phyloP scores from a whole-genome alignment of 2,329 filamentous ascomycete genomes.

The Whalleya microplaca region DNA sequence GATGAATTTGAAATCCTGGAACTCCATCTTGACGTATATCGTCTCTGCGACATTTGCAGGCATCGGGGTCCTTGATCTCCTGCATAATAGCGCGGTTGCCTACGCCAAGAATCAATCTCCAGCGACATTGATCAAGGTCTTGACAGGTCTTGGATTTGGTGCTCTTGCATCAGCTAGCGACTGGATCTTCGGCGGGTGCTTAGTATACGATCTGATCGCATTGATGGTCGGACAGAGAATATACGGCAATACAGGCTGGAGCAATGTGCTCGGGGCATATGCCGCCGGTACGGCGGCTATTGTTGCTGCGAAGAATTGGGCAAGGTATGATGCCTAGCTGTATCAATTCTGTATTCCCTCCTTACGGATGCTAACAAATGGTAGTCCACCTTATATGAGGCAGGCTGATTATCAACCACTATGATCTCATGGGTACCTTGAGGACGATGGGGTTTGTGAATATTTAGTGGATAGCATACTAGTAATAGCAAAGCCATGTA shows the following conservation, averaged over 20 bases:
- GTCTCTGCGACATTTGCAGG: conserved; percentile 64
- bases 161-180: conserved; percentile 53
- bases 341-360: conserved; percentile 27
- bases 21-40: conserved; percentile 59
- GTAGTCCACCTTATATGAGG: conserved; percentile 17
- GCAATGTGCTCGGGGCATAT: conserved; percentile 53
- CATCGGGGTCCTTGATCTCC: conserved; percentile 61
- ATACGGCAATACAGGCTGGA: conserved; percentile 50
- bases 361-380: background rate
- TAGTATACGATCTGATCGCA: conserved; percentile 62
- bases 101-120: conserved; percentile 56
- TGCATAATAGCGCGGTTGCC: conserved; percentile 61
- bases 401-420: conserved; percentile 8
- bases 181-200: conserved; percentile 63
- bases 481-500: background rate
- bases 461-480: background rate
- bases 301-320: conserved; percentile 54
- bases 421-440: conserved; percentile 4
- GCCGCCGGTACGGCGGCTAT: conserved; percentile 56
- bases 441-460: background rate
- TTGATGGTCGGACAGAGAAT: conserved; percentile 56
- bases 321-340: conserved; percentile 48
- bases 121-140: conserved; percentile 49
- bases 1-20: conserved; percentile 53
- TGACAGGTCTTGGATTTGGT: conserved; percentile 58